These are phyloP conservation scores for Chimonanthus praecox DNA, from an alignment of 164 flowering plant genomes.

Conservation along the genomic window DNA sequence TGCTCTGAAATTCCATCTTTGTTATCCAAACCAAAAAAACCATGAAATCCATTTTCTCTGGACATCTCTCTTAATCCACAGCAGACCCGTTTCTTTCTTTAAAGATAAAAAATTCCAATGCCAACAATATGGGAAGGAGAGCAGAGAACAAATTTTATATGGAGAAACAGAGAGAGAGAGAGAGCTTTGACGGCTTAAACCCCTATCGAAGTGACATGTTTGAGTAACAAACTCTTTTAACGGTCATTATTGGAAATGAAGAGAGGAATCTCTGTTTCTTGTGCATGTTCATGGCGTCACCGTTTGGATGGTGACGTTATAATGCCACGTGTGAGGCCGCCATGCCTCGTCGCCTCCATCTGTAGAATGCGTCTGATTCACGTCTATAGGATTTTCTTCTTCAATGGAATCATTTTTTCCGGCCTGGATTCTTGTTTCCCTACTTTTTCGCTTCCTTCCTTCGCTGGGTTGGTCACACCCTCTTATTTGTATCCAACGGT, in stretches of 20 bases:
- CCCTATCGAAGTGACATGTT: neutral
- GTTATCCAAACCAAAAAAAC: neutral
- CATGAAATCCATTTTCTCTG: neutral
- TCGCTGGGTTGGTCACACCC: too few species aligned
- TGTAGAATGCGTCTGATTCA: conserved; percentile 5
- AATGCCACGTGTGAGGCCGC: neutral
- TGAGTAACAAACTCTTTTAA: conserved; percentile 2
- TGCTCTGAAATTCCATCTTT: too few species aligned
- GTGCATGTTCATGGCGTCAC: conserved; percentile 5
- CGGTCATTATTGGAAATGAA: neutral
- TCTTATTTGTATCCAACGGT: too few species aligned
- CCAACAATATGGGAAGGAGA: neutral
- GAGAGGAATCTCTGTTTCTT: neutral
- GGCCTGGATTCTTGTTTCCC: too few species aligned
- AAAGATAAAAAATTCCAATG: neutral
- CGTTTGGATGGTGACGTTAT: neutral
- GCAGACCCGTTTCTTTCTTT: neutral
- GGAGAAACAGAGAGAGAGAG: neutral
- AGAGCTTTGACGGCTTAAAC: conserved; percentile 1
- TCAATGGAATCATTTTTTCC: too few species aligned
- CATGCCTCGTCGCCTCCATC: neutral
- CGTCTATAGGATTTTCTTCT: neutral
- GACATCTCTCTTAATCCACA: neutral
- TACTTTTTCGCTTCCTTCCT: too few species aligned
- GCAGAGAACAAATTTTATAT: neutral